Evolutionary conservation across 306 rosid species (phyloP).

Genomic region (Glycine soja): DNA sequence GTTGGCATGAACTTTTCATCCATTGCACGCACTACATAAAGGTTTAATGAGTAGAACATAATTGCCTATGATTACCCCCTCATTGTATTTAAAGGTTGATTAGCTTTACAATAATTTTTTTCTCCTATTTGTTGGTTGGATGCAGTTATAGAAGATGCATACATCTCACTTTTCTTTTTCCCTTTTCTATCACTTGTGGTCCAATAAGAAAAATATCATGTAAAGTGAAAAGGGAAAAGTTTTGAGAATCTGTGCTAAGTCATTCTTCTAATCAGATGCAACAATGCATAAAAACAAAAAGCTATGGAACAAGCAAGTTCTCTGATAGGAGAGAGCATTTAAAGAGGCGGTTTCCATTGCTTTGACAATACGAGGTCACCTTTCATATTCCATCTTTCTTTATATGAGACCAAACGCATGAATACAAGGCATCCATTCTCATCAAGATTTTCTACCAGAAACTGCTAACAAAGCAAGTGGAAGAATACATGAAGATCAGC

Average conservation of each 20-base stretch:
- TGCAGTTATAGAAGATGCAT: background rate
- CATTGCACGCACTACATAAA: conserved; percentile 8
- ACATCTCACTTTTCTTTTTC: conserved; percentile 23
- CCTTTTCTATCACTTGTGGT: conserved; percentile 33
- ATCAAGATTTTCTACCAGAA: conserved; percentile 34
- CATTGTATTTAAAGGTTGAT: conserved; percentile 19
- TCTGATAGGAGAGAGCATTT: conserved; percentile 54
- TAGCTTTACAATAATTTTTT: background rate
- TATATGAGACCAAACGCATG: conserved; percentile 37
- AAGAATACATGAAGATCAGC: conserved; percentile 32
- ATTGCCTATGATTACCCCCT: background rate
- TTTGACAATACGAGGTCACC: conserved; percentile 42
- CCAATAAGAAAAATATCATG: conserved; percentile 40
- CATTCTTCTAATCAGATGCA: conserved; percentile 39
- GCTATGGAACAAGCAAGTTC: conserved; percentile 41
- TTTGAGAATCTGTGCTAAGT: conserved; percentile 34
- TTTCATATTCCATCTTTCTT: conserved; percentile 42
- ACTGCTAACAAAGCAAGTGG: conserved; percentile 32
- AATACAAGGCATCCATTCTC: conserved; percentile 41
- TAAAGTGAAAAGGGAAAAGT: conserved; percentile 42
- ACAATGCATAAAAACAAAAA: conserved; percentile 45
- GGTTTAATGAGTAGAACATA: background rate
- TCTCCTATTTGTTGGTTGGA: conserved; percentile 24
- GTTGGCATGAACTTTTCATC: background rate
- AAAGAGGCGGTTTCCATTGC: conserved; percentile 36